Evolutionary conservation across 1,284 basidiomycete genomes (phyloP), one percentile per base, ranked within the genome.

Genomic region (Cystobasidium slooffiae): DNA sequence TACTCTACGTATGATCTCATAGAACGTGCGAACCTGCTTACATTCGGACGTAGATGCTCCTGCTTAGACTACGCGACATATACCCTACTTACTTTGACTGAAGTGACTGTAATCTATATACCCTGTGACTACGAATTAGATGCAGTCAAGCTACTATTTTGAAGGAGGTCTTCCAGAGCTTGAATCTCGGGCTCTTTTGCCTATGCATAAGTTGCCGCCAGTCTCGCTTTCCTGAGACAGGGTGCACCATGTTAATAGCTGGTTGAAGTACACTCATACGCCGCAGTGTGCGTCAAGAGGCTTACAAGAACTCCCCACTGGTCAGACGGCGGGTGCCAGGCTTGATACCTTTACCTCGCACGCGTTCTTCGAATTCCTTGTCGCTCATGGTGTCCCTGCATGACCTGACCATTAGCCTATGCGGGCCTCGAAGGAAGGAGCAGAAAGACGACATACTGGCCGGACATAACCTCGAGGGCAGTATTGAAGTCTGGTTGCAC

Each of bases 11-110:
- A 65, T 65, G 52, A 73, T 73, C 41, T 65, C 70, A 24, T 81
- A 87, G 90, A 31, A 31, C 31, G 31, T 81, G 88, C n/a, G 84
- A 86, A 18, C 83, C 85, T 31, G 83, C 85, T 46, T 85, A 56
- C 22, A 3, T 10, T 31, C 31, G 31, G 8, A 56, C 24, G 4
- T 56, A 31, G 8, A 6, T 9, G 22, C 39, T 8, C 24, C 10
- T 12, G 12, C 22, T 37, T 3, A 88, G 72, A 88, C 88, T 65
- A 88, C 86, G 78, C 84, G 86, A 44, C 85, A 24, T 18, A 56
- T 56, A 37, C 20, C 14, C 56, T 59, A n/a, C 31, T 31, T 16
- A 18, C 37, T 41, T n/a, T 41, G 37, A 49, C 46, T 14, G 46
- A 49, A 31, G 14, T n/a, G 14, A 43, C 37, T 59, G 31, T 39